phyloP scores from a whole-genome alignment of 257 asterid species.

The Salvia rosmarinus region DNA sequence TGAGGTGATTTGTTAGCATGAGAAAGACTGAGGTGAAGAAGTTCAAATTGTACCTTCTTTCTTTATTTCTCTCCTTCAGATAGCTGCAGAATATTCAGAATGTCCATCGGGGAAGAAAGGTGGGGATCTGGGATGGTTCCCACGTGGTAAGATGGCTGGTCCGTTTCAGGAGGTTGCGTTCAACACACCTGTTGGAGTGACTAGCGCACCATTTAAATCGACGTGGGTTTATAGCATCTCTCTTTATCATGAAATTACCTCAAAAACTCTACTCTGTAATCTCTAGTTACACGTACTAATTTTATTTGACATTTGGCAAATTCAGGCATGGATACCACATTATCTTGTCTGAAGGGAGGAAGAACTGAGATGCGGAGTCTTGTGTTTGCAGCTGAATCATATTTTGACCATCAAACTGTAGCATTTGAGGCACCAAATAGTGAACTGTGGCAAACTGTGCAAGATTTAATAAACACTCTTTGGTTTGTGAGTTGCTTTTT shows the following conservation, averaged over 20 bases:
- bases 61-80: slow-evolving; percentile 42
- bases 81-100: slow-evolving; percentile 94
- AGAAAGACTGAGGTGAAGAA: background rate
- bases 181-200: slow-evolving; percentile 79
- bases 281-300: slow-evolving; percentile 8
- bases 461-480: background rate
- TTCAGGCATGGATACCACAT: slow-evolving; percentile 96
- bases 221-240: slow-evolving; percentile 60
- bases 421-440: slow-evolving; percentile 8
- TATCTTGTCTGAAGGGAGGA: slow-evolving; percentile 93
- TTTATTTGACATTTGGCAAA: slow-evolving; percentile 15
- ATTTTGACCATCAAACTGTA: slow-evolving; percentile 25
- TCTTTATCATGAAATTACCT: background rate
- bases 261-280: slow-evolving; percentile 5
- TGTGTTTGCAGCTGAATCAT: slow-evolving; percentile 23
- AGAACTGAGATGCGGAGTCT: slow-evolving; percentile 59
- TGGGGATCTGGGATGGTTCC: slow-evolving; percentile 98
- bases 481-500: slow-evolving; percentile 10
- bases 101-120: slow-evolving; percentile 99
- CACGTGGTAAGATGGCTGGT: slow-evolving; percentile 99
- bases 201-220: slow-evolving; percentile 92
- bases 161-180: slow-evolving; percentile 99
- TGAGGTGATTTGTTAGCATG: background rate
- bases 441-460: slow-evolving; percentile 24
- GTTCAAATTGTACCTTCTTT: background rate